phyloP scores from a whole-genome alignment of 305 asterid genomes.

The Solanum chacoense region DNA sequence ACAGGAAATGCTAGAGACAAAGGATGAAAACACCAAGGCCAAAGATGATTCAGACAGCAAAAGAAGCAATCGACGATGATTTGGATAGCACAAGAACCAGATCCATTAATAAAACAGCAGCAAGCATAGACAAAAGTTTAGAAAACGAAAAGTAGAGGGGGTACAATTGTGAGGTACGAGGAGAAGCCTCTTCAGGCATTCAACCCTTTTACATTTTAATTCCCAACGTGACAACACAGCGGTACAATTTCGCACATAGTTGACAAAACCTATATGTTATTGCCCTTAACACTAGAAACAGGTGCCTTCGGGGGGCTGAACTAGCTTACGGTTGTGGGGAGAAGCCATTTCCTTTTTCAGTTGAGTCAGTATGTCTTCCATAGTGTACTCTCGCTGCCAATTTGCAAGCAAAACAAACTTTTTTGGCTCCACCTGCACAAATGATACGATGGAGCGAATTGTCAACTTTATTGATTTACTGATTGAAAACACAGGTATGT shows the following conservation, averaged over 20 bases:
- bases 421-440: conserved; percentile 45
- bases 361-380: conserved; percentile 53
- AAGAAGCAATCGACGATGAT: background rate
- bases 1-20: background rate
- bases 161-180: conserved; percentile 2
- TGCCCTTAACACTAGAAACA: conserved; percentile 25
- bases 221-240: background rate
- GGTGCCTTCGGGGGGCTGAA: conserved; percentile 68
- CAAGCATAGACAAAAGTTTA: conserved; percentile 2
- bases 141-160: background rate
- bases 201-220: conserved; percentile 7
- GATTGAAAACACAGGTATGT: background rate
- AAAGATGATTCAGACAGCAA: background rate
- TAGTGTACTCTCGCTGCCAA: conserved; percentile 59
- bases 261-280: conserved; percentile 4
- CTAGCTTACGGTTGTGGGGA: conserved; percentile 55
- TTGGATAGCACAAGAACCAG: background rate
- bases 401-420: conserved; percentile 41
- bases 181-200: conserved; percentile 13
- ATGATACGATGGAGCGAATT: background rate
- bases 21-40: background rate
- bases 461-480: background rate
- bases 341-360: conserved; percentile 67
- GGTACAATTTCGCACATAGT: conserved; percentile 6
- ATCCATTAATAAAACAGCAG: conserved; percentile 15